Evolutionary conservation across 2,329 filamentous ascomycete genomes (phyloP), one percentile per base, ranked within the genome.

Genomic region (Dothideomycetidae sp.): DNA sequence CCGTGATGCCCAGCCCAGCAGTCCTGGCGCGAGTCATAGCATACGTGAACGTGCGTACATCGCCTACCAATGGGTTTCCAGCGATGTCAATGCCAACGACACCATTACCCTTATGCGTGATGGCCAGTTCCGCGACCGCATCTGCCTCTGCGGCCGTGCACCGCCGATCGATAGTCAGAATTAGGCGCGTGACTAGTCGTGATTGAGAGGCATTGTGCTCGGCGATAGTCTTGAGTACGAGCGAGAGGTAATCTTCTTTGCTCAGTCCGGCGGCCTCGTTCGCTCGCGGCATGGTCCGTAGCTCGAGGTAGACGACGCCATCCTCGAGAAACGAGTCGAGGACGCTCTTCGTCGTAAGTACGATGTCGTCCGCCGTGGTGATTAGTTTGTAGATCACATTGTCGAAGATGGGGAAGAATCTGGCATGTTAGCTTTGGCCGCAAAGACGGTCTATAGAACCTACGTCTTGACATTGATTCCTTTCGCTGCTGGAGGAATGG

Each of bases 51-150:
- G 70, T 56, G 11, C 64, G 57, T 13, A 86, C 62, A 34, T 75
- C 67, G 7, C 75, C 75, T 44, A 63, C 66, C 1, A 67, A 61
- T 1, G 81, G 82, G 50, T 92, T 75, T 12, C 83, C 83, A 55
- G 81, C 88, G 13, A 90, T 68, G 51, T 90, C 83, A 14, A 90
- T 56, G 10, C 75, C 82, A 1, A 88, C 77, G 3, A 88, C 70
- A 12, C 73, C 72, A 44, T 15, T 57, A 58, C 49, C 45, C 10
- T 57, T 59, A 52, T 75, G 71, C 41, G 61, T 59, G 32, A 69
- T 54, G 1, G 79, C 80, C 1, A 90, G 65, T 12, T 68, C 59
- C 15, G 86, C 66, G 3, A 77, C 70, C 42, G 75, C 63, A n/a
- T 62, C 50, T 0, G 81, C 81, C 44, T 79, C 71, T 1, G 58